Conservation (phyloP, 768 basidiomycete genomes). For the Rhodosporidiobolus sp. region DNA sequence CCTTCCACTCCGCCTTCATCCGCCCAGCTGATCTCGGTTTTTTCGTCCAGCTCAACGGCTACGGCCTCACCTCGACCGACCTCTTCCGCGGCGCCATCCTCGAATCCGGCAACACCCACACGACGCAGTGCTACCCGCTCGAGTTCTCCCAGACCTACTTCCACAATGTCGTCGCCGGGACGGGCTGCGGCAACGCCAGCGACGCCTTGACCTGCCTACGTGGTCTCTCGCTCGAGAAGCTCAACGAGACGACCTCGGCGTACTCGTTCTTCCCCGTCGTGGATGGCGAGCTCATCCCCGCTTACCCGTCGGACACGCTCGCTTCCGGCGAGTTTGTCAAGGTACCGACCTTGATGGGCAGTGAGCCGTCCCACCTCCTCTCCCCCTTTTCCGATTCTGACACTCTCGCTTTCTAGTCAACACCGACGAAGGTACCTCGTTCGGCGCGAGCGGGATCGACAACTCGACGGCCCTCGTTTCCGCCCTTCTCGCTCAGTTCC, state of each 20-base stretch:
- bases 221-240: conserved; percentile 13
- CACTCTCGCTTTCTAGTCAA: conserved; percentile 1
- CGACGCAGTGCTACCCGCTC: not conserved
- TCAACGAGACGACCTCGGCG: conserved; percentile 28
- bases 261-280: conserved; percentile 17
- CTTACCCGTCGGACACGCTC: conserved; percentile 5
- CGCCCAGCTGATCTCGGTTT: too few relatives aligned
- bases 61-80: conserved; percentile 20
- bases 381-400: not conserved
- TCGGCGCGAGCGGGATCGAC: conserved; percentile 14
- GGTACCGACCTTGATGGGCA: conserved; percentile 36
- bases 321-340: conserved; percentile 16
- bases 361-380: not conserved
- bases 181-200: conserved; percentile 17
- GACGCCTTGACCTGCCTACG: conserved; percentile 35
- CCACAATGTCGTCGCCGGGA: conserved; percentile 8
- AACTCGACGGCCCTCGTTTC: conserved; percentile 10
- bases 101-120: conserved; percentile 19
- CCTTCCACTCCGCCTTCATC: too few relatives aligned
- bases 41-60: conserved; percentile 8
- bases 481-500: not conserved
- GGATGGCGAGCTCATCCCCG: conserved; percentile 29
- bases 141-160: not conserved
- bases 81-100: conserved; percentile 38
- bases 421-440: conserved; percentile 31